Conservation (phyloP, 768 basidiomycete species). For the Lactarius akahatsu region DNA sequence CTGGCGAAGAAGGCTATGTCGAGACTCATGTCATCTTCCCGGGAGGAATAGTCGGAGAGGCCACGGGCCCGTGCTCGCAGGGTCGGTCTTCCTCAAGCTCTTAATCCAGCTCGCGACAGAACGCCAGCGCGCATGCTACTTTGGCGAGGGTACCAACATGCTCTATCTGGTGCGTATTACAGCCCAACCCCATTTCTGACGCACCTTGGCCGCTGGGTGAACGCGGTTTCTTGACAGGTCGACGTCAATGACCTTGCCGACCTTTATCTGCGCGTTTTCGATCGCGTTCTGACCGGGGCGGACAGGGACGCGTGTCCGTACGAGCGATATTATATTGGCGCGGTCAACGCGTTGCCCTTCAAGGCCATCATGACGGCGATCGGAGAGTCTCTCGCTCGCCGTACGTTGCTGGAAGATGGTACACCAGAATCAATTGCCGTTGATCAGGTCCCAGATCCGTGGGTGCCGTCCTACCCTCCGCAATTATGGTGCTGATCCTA, state of each 20-base stretch:
- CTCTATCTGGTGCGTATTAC: neutral
- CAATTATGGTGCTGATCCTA: neutral
- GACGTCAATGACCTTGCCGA: constrained; percentile 6
- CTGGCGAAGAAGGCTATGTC: constrained; percentile 1
- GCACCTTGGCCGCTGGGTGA: neutral
- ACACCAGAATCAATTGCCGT: neutral
- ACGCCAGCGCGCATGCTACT: neutral
- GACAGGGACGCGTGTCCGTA: neutral
- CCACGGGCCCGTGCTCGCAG: neutral
- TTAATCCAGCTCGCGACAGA: neutral
- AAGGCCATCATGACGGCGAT: constrained; percentile 2
- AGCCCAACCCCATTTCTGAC: neutral
- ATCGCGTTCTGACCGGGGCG: neutral
- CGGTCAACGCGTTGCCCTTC: neutral
- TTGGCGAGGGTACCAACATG: neutral
- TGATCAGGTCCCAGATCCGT: constrained; percentile 1
- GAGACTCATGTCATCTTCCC: neutral
- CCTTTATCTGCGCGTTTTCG: constrained; percentile 7
- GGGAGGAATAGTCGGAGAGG: neutral
- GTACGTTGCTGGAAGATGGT: neutral
- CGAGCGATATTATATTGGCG: constrained; percentile 8
- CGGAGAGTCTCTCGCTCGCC: constrained; percentile 2
- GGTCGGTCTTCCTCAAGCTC: constrained; percentile 1
- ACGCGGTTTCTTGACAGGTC: neutral
- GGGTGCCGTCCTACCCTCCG: neutral